These are phyloP conservation scores for Trichosporon coremiiforme DNA, from an alignment of 1,284 basidiomycete genomes.

Conservation along the genomic window DNA sequence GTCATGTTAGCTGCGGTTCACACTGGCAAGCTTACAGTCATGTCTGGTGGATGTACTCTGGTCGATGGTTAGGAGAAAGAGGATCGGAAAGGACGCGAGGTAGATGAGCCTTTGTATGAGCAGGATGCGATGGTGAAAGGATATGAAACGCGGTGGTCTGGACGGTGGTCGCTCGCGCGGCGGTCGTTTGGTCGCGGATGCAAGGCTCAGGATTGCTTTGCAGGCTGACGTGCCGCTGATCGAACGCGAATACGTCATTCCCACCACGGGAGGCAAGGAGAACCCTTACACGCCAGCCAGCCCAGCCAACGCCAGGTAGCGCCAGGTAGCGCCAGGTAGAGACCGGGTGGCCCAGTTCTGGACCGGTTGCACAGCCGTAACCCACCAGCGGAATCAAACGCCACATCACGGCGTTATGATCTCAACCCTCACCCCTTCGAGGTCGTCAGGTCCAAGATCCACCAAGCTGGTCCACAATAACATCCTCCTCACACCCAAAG, in stretches of 20 bases:
- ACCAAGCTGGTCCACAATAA: conserved; percentile 15
- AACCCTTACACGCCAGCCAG: not conserved
- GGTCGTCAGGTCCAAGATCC: not conserved
- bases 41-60: conserved; percentile 20
- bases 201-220: not conserved
- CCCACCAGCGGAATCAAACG: not conserved
- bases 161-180: not conserved
- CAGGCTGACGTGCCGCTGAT: conserved; percentile 19
- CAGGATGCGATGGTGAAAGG: conserved; percentile 1
- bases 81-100: not conserved
- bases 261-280: not conserved
- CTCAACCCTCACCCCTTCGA: not conserved
- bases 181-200: not conserved
- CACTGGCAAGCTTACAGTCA: conserved; percentile 30
- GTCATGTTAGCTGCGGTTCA: conserved; percentile 2
- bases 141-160: not conserved
- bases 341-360: not conserved
- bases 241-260: conserved; percentile 18
- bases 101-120: not conserved
- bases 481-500: not conserved
- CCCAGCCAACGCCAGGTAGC: not conserved
- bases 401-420: conserved; percentile 9
- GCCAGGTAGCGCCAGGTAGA: too few relatives aligned
- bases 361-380: too few relatives aligned
- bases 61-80: conserved; percentile 3